Conservation (phyloP, 345 rosid genomes). For the Sapria himalayana region DNA sequence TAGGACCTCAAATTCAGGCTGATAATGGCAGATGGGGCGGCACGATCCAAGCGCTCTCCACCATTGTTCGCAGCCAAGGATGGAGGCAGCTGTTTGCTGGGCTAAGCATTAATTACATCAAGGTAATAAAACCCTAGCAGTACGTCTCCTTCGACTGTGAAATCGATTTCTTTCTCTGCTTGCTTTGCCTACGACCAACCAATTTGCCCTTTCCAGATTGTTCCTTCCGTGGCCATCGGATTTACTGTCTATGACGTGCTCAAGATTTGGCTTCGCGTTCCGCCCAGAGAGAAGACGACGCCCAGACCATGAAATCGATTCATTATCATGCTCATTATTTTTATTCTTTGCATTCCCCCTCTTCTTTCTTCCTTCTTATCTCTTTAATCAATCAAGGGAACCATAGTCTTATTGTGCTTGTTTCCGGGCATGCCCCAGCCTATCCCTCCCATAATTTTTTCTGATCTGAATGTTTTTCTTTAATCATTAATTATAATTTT, state of each 20-base stretch:
- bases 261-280: slow-evolving; percentile 74
- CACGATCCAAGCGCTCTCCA: slow-evolving; percentile 49
- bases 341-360: slow-evolving; percentile 9
- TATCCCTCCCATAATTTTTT: not conserved
- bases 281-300: slow-evolving; percentile 64
- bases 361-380: not conserved
- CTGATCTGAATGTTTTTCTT: too few species aligned
- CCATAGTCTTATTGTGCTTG: not conserved
- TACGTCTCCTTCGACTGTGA: too few species aligned
- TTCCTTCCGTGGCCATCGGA: slow-evolving; percentile 92
- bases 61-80: slow-evolving; percentile 57
- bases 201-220: slow-evolving; percentile 58
- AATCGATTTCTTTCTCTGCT: too few species aligned
- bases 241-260: slow-evolving; percentile 71
- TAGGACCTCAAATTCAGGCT: slow-evolving; percentile 30
- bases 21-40: slow-evolving; percentile 36
- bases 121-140: slow-evolving; percentile 27
- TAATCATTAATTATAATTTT: too few species aligned
- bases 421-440: not conserved
- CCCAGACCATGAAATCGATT: too few species aligned
- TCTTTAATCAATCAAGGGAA: not conserved
- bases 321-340: too few species aligned
- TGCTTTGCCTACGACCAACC: too few species aligned
- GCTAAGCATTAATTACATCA: slow-evolving; percentile 77
- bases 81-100: slow-evolving; percentile 96